Percentiles rank a stretch among this genome's conserved stretches.
These are phyloP conservation scores for Corinectria fuckeliana DNA, from an alignment of 2,329 filamentous ascomycete genomes.

Conservation along the genomic window DNA sequence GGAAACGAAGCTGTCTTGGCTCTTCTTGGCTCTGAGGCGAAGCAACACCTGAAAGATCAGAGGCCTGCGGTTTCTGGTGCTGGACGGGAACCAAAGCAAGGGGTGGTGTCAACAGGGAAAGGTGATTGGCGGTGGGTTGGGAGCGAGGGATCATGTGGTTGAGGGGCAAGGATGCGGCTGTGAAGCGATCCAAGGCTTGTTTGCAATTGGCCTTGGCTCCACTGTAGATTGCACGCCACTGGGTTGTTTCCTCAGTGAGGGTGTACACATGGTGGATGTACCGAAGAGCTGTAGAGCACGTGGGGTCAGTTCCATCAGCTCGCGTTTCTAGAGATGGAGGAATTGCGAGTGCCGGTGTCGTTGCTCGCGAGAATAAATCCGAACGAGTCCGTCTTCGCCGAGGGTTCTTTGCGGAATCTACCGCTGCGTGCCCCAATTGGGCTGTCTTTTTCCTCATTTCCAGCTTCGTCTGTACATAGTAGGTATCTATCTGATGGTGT, in stretches of 20 bases:
- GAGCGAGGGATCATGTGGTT: not conserved
- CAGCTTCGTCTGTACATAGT: conserved; percentile 4
- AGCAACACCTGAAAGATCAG: too few relatives aligned
- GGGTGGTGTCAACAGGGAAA: not conserved
- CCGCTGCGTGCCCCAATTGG: not conserved
- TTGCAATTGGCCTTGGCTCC: not conserved
- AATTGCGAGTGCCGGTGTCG: not conserved
- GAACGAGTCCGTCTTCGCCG: not conserved
- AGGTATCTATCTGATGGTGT: conserved; percentile 12
- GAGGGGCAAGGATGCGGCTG: not conserved
- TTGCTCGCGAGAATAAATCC: not conserved
- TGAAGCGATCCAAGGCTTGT: not conserved
- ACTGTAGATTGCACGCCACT: conserved; percentile 3
- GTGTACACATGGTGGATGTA: not conserved
- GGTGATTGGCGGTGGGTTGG: not conserved
- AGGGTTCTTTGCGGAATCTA: not conserved
- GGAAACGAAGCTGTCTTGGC: conserved; percentile 9
- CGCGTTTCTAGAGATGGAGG: not conserved
- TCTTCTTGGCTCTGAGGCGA: conserved; percentile 15
- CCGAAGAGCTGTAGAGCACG: conserved; percentile 14
- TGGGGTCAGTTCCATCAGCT: conserved; percentile 10
- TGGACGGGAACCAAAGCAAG: not conserved
- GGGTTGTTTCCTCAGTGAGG: too few relatives aligned
- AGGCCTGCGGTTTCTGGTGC: too few relatives aligned
- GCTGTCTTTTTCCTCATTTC: not conserved